Percentiles rank a stretch among this genome's conserved stretches.
These are phyloP conservation scores for Rhizopogon salebrosus DNA, from an alignment of 768 basidiomycete genomes.

Conservation along the genomic window DNA sequence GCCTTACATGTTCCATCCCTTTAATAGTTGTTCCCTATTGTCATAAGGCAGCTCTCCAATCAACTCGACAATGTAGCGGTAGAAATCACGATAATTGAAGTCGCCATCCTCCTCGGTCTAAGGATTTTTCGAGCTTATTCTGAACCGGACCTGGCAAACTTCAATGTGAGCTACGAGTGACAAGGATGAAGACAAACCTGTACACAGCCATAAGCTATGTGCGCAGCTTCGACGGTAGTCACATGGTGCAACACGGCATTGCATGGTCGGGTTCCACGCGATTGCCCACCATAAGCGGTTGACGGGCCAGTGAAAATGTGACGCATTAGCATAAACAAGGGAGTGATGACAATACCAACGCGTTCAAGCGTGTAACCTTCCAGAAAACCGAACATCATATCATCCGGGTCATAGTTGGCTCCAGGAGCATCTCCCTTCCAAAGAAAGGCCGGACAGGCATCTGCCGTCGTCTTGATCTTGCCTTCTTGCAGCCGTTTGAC, in stretches of 20 bases:
- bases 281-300: background rate
- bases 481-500: background rate
- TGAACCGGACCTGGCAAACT: too few relatives aligned
- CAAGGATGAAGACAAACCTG: too few relatives aligned
- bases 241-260: slow-evolving; percentile 8
- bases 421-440: background rate
- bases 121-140: background rate
- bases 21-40: too few relatives aligned
- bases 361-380: background rate
- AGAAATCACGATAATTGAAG: slow-evolving; percentile 1
- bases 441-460: background rate
- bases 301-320: too few relatives aligned
- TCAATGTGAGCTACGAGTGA: too few relatives aligned
- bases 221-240: slow-evolving; percentile 4
- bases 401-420: background rate
- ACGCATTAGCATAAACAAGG: background rate
- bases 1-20: too few relatives aligned
- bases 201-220: slow-evolving; percentile 7
- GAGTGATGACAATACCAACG: background rate
- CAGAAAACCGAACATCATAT: background rate
- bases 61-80: background rate
- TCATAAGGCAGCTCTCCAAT: background rate
- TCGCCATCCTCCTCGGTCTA: slow-evolving; percentile 2
- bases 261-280: background rate
- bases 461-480: background rate